These are phyloP conservation scores for Streptanthus diversifolius DNA, from an alignment of 345 rosid species.

Conservation along the genomic window DNA sequence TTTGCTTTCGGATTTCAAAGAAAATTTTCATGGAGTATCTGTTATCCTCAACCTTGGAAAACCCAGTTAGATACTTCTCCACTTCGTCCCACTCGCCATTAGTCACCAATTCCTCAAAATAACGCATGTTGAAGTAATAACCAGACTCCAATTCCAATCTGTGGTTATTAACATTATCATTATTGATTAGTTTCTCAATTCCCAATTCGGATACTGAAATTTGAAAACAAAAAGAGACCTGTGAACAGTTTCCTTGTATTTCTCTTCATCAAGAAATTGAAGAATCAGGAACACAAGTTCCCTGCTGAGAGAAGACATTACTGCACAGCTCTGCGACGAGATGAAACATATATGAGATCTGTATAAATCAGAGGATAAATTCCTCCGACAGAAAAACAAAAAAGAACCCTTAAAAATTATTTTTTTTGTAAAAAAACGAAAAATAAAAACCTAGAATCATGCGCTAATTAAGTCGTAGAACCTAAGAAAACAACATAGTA, in stretches of 20 bases:
- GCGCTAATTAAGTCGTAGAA: conserved; percentile 1
- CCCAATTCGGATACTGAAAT: neutral
- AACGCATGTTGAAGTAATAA: conserved; percentile 75
- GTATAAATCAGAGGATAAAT: neutral
- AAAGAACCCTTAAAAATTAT: neutral
- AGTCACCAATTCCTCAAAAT: conserved; percentile 82
- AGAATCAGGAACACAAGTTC: conserved; percentile 88
- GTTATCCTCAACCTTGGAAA: conserved; percentile 39
- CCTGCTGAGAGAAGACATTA: conserved; percentile 75
- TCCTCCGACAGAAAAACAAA: neutral
- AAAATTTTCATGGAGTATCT: conserved; percentile 92
- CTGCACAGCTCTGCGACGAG: conserved; percentile 25
- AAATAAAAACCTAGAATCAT: neutral
- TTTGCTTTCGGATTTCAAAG: conserved; percentile 90
- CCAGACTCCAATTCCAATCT: conserved; percentile 93
- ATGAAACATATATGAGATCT: conserved; percentile 39
- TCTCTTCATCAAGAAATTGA: conserved; percentile 88
- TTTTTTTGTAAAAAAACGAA: too few relatives aligned
- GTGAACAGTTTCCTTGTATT: conserved; percentile 73
- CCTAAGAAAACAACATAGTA: neutral
- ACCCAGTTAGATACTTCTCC: conserved; percentile 79
- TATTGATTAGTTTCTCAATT: conserved; percentile 2
- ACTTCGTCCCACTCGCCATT: conserved; percentile 94
- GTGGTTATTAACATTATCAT: neutral
- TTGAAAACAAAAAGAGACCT: conserved; percentile 36